Percentiles rank a stretch among this genome's conserved stretches.
Evolutionary conservation across 2,329 filamentous ascomycete genomes (phyloP).

Genomic region (Davidsoniella australis): DNA sequence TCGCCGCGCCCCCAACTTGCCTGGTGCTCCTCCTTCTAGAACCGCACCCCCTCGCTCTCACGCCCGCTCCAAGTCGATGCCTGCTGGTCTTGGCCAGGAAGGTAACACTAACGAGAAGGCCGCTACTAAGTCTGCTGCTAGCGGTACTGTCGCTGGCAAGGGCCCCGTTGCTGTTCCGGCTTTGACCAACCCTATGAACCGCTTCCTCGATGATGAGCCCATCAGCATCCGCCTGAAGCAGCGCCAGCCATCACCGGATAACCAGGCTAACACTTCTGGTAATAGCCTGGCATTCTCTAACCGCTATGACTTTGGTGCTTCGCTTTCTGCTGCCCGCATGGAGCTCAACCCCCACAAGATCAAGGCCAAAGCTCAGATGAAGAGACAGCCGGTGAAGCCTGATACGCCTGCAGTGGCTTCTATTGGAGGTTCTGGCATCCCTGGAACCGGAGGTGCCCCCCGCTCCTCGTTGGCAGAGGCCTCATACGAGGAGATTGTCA

Average conservation of each 20-base stretch:
- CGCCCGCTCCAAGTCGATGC: slow-evolving; percentile 36
- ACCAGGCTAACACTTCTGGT: slow-evolving; percentile 6
- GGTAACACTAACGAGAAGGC: not conserved
- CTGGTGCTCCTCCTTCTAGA: not conserved
- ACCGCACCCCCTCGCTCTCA: slow-evolving; percentile 8
- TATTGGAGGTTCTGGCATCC: slow-evolving; percentile 4
- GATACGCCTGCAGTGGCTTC: slow-evolving; percentile 10
- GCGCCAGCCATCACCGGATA: slow-evolving; percentile 27
- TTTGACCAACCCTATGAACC: slow-evolving; percentile 4
- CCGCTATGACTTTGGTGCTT: slow-evolving; percentile 93
- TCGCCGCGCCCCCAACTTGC: slow-evolving; percentile 24
- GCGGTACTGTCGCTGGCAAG: slow-evolving; percentile 26
- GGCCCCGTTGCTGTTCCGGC: not conserved
- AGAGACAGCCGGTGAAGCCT: slow-evolving; percentile 79
- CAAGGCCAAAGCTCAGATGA: slow-evolving; percentile 22
- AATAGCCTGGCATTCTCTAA: slow-evolving; percentile 52
- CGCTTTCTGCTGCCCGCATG: slow-evolving; percentile 65
- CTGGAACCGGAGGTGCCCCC: slow-evolving; percentile 32
- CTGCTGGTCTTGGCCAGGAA: slow-evolving; percentile 45
- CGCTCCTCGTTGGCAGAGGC: slow-evolving; percentile 53
- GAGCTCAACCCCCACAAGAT: slow-evolving; percentile 17
- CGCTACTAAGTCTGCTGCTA: not conserved
- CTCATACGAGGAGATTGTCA: slow-evolving; percentile 90
- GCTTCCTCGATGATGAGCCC: slow-evolving; percentile 41
- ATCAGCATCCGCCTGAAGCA: slow-evolving; percentile 53